Percentiles rank a stretch among this genome's conserved stretches.
phyloP scores from a whole-genome alignment of 768 basidiomycete genomes.

The Russula foetens region DNA sequence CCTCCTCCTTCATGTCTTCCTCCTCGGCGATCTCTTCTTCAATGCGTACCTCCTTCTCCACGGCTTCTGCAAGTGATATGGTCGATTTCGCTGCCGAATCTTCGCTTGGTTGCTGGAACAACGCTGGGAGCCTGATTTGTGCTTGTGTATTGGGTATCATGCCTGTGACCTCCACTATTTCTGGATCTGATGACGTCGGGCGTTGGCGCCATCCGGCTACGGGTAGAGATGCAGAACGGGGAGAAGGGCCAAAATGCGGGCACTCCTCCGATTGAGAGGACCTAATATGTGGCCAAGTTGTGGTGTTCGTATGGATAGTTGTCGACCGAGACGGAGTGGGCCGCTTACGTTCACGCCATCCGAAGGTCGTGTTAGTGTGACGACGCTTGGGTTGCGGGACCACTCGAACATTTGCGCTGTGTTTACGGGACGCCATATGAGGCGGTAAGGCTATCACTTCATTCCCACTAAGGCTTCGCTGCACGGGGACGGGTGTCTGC shows the following conservation, averaged over 20 bases:
- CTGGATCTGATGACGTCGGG: constrained; percentile 29
- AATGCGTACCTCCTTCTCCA: too few species aligned
- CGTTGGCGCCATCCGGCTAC: constrained; percentile 20
- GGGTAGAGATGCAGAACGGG: not conserved
- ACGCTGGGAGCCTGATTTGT: too few species aligned
- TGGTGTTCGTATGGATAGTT: not conserved
- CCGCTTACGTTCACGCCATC: constrained; percentile 31
- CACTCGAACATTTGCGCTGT: constrained; percentile 38
- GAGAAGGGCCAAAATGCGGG: not conserved
- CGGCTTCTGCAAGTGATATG: too few species aligned
- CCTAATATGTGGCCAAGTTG: not conserved
- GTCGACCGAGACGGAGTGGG: not conserved
- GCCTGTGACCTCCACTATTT: constrained; percentile 17
- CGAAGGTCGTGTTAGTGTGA: constrained; percentile 25
- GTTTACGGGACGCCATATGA: constrained; percentile 41
- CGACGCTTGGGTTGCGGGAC: constrained; percentile 36
- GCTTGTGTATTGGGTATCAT: constrained; percentile 37
- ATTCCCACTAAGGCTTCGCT: constrained; percentile 33
- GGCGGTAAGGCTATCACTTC: constrained; percentile 52
- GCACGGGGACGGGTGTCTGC: not conserved
- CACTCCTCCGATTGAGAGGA: not conserved
- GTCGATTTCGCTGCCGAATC: too few species aligned
- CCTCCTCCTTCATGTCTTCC: constrained; percentile 47
- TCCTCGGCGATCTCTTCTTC: constrained; percentile 56
- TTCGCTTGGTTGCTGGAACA: too few species aligned